Evolutionary conservation across 495 filamentous ascomycete species (phyloP), one percentile per base, ranked within the genome.

Genomic region (Aspergillus conjunctus): DNA sequence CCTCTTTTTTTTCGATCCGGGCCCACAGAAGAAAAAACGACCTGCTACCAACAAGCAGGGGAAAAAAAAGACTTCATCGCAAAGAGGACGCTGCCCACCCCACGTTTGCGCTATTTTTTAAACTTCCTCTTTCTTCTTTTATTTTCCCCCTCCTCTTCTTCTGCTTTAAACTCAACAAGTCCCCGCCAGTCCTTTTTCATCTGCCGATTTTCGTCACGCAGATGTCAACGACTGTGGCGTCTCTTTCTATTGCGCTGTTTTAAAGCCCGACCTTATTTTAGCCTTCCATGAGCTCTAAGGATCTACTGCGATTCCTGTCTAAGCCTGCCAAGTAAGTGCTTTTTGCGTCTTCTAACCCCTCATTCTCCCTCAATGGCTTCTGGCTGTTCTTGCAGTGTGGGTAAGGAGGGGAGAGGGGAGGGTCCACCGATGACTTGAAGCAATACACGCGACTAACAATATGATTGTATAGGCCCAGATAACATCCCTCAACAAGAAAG

Each of bases 291-390:
- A 93, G 85, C 87, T 87, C 86, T 76, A 88, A 87, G 80, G 92
- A 96, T 76, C 87, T 97, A 66, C 85, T 97, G 70, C 91, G 91
- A 80, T 92, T 96, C 80, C 85, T 97, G 64, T 96, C 91, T 62
- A 95, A 95, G 82, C 93, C 92, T 69, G 91, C 91, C 72, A 97
- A 97, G 93, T 98, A 77, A 74, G 89, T 64, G 41, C 17, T 68
- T 58, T 54, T 43, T 32, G 54, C 56, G 33, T 54, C 64, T 54
- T 53, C 34, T 45, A 39, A 18, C 22, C 30, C 52, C 50, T 21
- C 37, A n/a, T 32, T 58, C 7, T 18, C 54, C 45, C 26, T 59
- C 48, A 14, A 41, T 51, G 51, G 51, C 55, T 69, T 60, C 26
- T 5, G 26, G 26, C 26, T 26, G 26, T 26, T 26, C 26, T 26